Conservation (phyloP, 495 filamentous ascomycete genomes). For the Xylaria telfairii region DNA sequence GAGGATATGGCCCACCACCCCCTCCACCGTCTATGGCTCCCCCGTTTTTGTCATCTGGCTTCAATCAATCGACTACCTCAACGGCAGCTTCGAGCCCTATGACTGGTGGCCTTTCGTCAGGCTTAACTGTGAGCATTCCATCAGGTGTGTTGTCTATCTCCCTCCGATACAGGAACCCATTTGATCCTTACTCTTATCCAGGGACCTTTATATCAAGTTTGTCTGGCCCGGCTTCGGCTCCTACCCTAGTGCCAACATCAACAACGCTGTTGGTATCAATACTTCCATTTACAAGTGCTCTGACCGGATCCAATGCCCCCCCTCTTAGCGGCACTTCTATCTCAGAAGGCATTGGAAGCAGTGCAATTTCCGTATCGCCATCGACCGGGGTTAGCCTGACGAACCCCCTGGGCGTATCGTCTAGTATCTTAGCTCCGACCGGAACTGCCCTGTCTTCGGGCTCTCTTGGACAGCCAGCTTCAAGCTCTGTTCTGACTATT, state of each 20-base stretch:
- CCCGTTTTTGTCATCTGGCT: slow-evolving; percentile 16
- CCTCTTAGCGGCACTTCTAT: neutral
- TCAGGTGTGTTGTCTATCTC: neutral
- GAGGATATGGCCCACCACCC: slow-evolving; percentile 49
- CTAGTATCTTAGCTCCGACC: neutral
- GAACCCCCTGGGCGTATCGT: neutral
- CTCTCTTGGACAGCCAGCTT: neutral
- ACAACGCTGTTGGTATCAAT: neutral
- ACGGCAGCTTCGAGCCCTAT: neutral
- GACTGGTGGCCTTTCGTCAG: neutral
- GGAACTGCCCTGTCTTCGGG: neutral
- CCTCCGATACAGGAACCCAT: neutral
- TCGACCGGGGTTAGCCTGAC: slow-evolving; percentile 3
- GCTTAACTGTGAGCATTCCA: neutral
- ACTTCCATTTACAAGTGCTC: neutral
- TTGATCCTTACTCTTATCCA: neutral
- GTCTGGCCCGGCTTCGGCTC: neutral
- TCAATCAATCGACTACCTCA: slow-evolving; percentile 5
- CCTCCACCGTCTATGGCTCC: slow-evolving; percentile 33
- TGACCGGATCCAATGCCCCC: neutral
- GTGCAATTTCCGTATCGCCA: neutral
- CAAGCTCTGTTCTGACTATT: neutral
- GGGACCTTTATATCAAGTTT: neutral
- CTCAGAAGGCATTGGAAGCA: slow-evolving; percentile 3
- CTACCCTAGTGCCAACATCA: neutral